A percentile compares a stretch with the other conserved stretches of the same genome.
These are phyloP conservation scores for Durotheca rogersii DNA, from an alignment of 495 filamentous ascomycete species.

Conservation along the genomic window DNA sequence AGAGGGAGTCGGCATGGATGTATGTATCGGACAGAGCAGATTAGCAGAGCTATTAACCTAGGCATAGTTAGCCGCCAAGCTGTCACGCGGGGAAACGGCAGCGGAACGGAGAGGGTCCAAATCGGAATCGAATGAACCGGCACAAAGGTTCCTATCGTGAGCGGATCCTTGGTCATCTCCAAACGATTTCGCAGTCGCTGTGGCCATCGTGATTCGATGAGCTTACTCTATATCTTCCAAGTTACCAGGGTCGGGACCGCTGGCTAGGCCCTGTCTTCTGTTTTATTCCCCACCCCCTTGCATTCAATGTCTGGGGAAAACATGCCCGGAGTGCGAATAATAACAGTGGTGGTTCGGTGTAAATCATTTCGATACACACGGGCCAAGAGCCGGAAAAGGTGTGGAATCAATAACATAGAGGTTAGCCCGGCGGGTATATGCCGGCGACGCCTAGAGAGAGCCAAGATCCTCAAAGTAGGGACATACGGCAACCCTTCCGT, in stretches of 20 bases:
- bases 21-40: constrained; percentile 42
- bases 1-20: constrained; percentile 46
- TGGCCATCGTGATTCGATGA: not conserved
- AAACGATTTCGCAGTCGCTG: not conserved
- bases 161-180: constrained; percentile 3
- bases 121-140: constrained; percentile 4
- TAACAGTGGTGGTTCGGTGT: not conserved
- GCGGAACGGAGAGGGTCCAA: constrained; percentile 14
- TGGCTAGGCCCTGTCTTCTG: not conserved
- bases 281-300: constrained; percentile 1
- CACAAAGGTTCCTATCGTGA: constrained; percentile 1
- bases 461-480: too few relatives aligned
- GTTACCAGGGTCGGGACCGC: too few relatives aligned
- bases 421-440: too few relatives aligned
- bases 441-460: too few relatives aligned
- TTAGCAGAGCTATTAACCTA: constrained; percentile 24
- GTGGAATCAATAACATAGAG: too few relatives aligned
- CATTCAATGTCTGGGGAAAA: constrained; percentile 6
- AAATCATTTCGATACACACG: too few relatives aligned
- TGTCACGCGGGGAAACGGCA: constrained; percentile 25
- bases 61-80: constrained; percentile 10
- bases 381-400: too few relatives aligned
- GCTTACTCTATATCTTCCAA: not conserved
- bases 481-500: too few relatives aligned
- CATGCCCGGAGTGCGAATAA: not conserved